Conservation (phyloP, 164 flowering plant genomes). For the Chloranthus sessilifolius region DNA sequence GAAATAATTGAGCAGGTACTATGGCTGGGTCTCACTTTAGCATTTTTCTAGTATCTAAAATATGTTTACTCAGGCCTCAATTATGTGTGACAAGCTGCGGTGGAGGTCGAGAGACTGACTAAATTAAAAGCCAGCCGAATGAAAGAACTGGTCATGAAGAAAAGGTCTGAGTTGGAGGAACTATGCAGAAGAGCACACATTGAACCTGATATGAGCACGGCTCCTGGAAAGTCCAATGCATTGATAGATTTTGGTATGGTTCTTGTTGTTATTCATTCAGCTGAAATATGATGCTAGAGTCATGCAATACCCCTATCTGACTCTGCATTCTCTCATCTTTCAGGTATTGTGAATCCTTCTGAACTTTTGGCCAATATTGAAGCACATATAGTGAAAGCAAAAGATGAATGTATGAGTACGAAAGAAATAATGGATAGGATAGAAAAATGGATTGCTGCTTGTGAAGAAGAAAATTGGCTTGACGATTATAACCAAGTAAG, state of each 20-base stretch:
- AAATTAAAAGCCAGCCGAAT: slow-evolving; percentile 86
- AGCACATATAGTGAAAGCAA: slow-evolving; percentile 58
- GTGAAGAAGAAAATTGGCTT: slow-evolving; percentile 95
- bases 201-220: slow-evolving; percentile 79
- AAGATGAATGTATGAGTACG: slow-evolving; percentile 64
- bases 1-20: slow-evolving; percentile 77
- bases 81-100: slow-evolving; percentile 49
- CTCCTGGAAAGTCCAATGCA: slow-evolving; percentile 77
- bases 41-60: slow-evolving; percentile 2
- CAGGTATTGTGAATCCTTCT: slow-evolving; percentile 88
- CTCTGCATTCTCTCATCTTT: neutral
- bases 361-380: slow-evolving; percentile 85
- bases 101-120: slow-evolving; percentile 72
- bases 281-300: neutral
- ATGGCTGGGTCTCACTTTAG: neutral
- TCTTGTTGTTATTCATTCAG: neutral
- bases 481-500: slow-evolving; percentile 82
- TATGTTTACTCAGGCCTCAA: slow-evolving; percentile 1
- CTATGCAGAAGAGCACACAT: slow-evolving; percentile 67
- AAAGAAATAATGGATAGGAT: slow-evolving; percentile 86
- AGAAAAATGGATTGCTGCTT: slow-evolving; percentile 81
- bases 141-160: slow-evolving; percentile 86
- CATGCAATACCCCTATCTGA: neutral
- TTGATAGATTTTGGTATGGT: slow-evolving; percentile 79
- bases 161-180: slow-evolving; percentile 81